Percentiles rank a stretch among this genome's conserved stretches.
These are phyloP conservation scores for Zancudomyces culisetae DNA, from an alignment of 371 early-diverging fungal species.

Conservation along the genomic window DNA sequence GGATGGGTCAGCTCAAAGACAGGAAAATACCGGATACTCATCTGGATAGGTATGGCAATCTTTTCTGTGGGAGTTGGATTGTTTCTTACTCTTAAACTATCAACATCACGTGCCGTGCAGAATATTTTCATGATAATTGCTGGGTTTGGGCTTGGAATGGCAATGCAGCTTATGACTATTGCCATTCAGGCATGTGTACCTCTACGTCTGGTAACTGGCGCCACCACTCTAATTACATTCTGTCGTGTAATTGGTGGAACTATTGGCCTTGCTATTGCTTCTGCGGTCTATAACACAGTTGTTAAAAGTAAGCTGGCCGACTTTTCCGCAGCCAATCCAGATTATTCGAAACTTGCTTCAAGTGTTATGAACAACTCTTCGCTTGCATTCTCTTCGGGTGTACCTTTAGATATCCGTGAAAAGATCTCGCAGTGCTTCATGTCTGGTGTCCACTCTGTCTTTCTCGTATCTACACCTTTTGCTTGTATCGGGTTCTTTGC, in stretches of 20 bases:
- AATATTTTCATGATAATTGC: conserved; percentile 27
- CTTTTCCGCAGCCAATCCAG: not conserved
- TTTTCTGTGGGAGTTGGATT: conserved; percentile 28
- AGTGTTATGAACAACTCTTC: conserved; percentile 12
- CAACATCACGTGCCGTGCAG: conserved; percentile 18
- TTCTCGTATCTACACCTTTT: conserved; percentile 1
- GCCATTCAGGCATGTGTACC: conserved; percentile 33
- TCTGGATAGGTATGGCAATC: conserved; percentile 29
- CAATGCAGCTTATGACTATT: conserved; percentile 40
- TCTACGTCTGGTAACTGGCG: conserved; percentile 21
- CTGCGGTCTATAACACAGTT: conserved; percentile 11
- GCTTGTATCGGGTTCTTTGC: not conserved
- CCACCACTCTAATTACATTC: conserved; percentile 20
- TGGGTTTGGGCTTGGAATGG: conserved; percentile 37
- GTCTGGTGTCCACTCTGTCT: conserved; percentile 13
- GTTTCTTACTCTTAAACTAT: conserved; percentile 13
- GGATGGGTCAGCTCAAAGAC: conserved; percentile 27
- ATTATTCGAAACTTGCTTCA: conserved; percentile 3
- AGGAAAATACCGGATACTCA: conserved; percentile 28
- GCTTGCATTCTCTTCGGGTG: conserved; percentile 6
- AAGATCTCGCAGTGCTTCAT: conserved; percentile 14
- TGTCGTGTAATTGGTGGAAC: conserved; percentile 45
- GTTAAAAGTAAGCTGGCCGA: conserved; percentile 4
- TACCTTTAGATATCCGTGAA: conserved; percentile 10
- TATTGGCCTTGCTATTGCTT: conserved; percentile 38